These are phyloP conservation scores for Cladochytrium replicatum DNA, from an alignment of 192 early-diverging fungal genomes.

Conservation along the genomic window DNA sequence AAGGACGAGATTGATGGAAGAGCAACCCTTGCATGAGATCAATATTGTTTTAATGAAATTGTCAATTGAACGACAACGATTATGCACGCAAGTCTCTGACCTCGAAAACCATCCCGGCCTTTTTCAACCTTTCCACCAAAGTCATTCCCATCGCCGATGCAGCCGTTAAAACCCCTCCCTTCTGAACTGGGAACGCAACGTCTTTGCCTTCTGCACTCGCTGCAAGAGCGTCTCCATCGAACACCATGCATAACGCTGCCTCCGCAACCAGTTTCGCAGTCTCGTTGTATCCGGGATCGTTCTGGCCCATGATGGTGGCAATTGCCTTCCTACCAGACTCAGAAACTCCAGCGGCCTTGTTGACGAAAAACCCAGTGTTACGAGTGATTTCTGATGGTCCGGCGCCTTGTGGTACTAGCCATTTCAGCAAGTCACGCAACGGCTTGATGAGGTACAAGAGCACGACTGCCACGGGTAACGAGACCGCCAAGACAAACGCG, in stretches of 20 bases:
- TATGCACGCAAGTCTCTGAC: slow-evolving; percentile 25
- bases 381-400: slow-evolving; percentile 55
- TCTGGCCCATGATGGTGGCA: slow-evolving; percentile 38
- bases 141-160: slow-evolving; percentile 68
- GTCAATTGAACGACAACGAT: too few relatives aligned
- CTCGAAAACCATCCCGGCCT: slow-evolving; percentile 47
- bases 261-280: slow-evolving; percentile 72
- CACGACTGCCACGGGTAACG: slow-evolving; percentile 21
- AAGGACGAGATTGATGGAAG: too few relatives aligned
- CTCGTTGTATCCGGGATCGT: slow-evolving; percentile 77
- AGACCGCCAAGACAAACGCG: slow-evolving; percentile 32
- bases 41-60: too few relatives aligned
- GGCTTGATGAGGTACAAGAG: slow-evolving; percentile 36
- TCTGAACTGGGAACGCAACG: slow-evolving; percentile 31
- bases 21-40: too few relatives aligned
- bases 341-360: slow-evolving; percentile 33
- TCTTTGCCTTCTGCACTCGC: neutral
- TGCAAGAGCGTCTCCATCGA: slow-evolving; percentile 37
- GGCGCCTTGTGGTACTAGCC: slow-evolving; percentile 55
- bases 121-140: slow-evolving; percentile 52
- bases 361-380: slow-evolving; percentile 38
- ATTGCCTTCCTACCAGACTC: slow-evolving; percentile 21
- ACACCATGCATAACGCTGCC: slow-evolving; percentile 60
- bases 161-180: slow-evolving; percentile 71
- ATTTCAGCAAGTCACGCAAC: slow-evolving; percentile 31